These are phyloP conservation scores for Funneliformis caledonium DNA, from an alignment of 371 early-diverging fungal genomes.

Conservation along the genomic window DNA sequence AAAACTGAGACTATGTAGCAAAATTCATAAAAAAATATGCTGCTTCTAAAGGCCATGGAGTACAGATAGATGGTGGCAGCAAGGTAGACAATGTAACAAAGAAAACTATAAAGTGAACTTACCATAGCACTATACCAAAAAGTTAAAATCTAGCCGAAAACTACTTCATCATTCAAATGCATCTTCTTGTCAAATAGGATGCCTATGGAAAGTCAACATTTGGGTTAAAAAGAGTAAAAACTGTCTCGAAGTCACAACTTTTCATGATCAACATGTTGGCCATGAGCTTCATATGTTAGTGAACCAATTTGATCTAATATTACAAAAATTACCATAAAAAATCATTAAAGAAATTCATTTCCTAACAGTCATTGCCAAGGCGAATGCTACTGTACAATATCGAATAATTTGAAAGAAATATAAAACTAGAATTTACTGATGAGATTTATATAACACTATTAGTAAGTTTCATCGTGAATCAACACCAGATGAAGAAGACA, in stretches of 20 bases:
- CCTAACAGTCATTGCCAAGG: background rate
- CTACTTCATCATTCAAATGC: no score
- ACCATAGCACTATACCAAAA: background rate
- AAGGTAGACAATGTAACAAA: background rate
- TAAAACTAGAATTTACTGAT: background rate
- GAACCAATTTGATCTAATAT: background rate
- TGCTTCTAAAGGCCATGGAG: background rate
- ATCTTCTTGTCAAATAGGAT: background rate
- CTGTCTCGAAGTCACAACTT: no score
- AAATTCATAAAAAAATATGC: background rate
- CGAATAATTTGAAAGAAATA: background rate
- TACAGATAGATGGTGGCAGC: background rate
- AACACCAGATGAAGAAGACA: background rate
- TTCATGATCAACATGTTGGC: background rate
- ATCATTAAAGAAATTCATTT: background rate
- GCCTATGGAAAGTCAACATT: background rate
- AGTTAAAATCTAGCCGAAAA: no score
- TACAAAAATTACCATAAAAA: background rate
- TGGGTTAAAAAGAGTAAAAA: conserved; percentile 9
- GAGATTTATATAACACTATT: background rate
- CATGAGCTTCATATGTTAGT: background rate
- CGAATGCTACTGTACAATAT: background rate
- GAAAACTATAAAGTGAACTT: no score
- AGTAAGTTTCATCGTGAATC: background rate
- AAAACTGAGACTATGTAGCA: background rate